A percentile compares a stretch with the other conserved stretches of the same genome.
These are phyloP conservation scores for Pachysandra terminalis DNA, from an alignment of 164 flowering plant species.

Conservation along the genomic window DNA sequence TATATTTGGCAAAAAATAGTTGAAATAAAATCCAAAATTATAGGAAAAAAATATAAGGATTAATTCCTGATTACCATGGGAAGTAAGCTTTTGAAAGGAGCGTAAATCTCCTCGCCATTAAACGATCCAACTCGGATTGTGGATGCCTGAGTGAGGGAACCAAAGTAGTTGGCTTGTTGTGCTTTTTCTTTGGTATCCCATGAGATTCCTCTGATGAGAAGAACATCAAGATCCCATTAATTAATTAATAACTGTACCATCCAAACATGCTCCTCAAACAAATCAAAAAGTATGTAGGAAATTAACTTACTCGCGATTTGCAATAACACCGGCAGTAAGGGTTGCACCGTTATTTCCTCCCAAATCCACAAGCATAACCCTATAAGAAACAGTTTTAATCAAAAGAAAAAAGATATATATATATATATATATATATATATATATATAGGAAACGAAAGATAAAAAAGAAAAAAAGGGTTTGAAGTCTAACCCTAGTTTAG, in stretches of 20 bases:
- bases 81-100: too few relatives aligned
- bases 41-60: too few relatives aligned
- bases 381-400: too few relatives aligned
- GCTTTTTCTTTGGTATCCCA: conserved; percentile 98
- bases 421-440: too few relatives aligned
- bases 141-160: too few relatives aligned
- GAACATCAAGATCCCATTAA: conserved; percentile 7
- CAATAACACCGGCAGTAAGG: conserved; percentile 89
- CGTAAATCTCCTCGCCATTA: conserved; percentile 97
- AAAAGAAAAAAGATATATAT: too few relatives aligned
- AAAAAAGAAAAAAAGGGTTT: conserved; percentile 4
- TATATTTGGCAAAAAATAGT: conserved; percentile 15
- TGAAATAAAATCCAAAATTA: neutral
- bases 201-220: conserved; percentile 94
- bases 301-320: conserved; percentile 80
- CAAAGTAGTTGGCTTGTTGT: too few relatives aligned
- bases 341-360: conserved; percentile 98
- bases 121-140: too few relatives aligned
- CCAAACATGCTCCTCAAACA: neutral
- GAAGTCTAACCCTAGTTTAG: conserved; percentile 73
- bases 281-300: neutral
- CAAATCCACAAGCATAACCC: conserved; percentile 99
- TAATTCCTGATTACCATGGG: conserved; percentile 57
- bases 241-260: neutral
- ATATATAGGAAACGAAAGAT: too few relatives aligned